Base-by-base conservation (phyloP, 805 yeast species). In the Kluyveromyces starmeri region DNA sequence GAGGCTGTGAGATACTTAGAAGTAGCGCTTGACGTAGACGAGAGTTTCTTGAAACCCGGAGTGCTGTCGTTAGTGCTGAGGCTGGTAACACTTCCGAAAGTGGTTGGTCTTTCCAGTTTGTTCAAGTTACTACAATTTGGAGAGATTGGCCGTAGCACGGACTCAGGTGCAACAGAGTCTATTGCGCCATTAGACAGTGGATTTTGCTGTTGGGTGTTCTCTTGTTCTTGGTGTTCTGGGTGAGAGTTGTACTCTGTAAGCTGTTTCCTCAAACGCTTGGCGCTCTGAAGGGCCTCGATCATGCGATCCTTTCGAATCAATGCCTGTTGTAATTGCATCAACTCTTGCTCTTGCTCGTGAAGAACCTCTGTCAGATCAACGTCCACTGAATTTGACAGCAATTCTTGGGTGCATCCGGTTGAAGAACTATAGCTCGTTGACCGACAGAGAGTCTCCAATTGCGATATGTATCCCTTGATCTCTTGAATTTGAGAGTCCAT, bases 221-320 rank as follows among this genome's bases (percentile, higher is more conserved):
- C n/a, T n/a, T n/a, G n/a, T n/a, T n/a, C n/a, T n/a, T n/a, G n/a
- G n/a, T n/a, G n/a, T n/a, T n/a, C n/a, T n/a, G n/a, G n/a, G n/a
- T n/a, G n/a, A n/a, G n/a, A n/a, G n/a, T n/a, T 20, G 15, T 15
- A 30, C 13, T 20, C 33, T 10, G 25, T 18, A 6, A 30, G 16
- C n/a, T 30, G 33, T 6, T 20, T 73, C 21, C 88, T 67, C 21
- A 80, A 67, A 46, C 76, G 68, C 22, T 74, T 68, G 2, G 83
- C 73, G 29, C 80, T 73, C 22, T 78, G 73, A 37, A 85, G 61
- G 1, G 89, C 85, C 40, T 71, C 73, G 38, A 86, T 82, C 43
- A 86, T 78, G 29, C 77, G 75, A 45, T 85, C 94, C 54, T 85
- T 86, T 42, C 81, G 83, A 29, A 70, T 68, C 24, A 83, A 48